Conservation (phyloP, 1,139 yeast genomes). For the Debaryomycetaceae sp. region DNA sequence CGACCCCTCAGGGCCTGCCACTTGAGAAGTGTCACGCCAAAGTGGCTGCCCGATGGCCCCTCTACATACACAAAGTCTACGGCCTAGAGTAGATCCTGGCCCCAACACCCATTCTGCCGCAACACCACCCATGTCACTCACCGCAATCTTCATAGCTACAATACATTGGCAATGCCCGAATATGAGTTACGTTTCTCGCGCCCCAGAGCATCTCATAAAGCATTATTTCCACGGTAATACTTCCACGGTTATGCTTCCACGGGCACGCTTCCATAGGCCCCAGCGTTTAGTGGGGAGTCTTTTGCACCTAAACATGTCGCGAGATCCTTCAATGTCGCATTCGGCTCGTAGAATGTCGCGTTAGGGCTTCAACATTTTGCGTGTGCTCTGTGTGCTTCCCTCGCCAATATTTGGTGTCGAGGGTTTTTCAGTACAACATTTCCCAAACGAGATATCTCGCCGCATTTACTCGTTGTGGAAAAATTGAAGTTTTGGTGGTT, state of each 20-base stretch:
- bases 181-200: no score
- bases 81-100: constrained; percentile 14
- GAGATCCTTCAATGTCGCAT: neutral
- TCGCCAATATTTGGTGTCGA: neutral
- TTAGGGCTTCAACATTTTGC: neutral
- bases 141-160: no score
- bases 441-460: neutral
- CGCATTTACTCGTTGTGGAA: neutral
- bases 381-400: neutral
- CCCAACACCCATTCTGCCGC: no score
- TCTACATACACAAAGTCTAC: constrained; percentile 17
- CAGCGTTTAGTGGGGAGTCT: constrained; percentile 16
- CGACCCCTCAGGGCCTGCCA: neutral
- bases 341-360: neutral
- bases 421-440: neutral
- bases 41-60: constrained; percentile 12
- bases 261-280: constrained; percentile 11
- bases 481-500: neutral
- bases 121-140: no score
- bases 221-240: no score
- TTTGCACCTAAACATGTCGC: neutral
- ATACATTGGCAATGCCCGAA: no score
- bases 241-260: no score
- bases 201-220: no score
- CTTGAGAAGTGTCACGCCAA: constrained; percentile 3